Evolutionary conservation across 169 alveolate genomes (phyloP).

Genomic region (Condylostoma magnum): DNA sequence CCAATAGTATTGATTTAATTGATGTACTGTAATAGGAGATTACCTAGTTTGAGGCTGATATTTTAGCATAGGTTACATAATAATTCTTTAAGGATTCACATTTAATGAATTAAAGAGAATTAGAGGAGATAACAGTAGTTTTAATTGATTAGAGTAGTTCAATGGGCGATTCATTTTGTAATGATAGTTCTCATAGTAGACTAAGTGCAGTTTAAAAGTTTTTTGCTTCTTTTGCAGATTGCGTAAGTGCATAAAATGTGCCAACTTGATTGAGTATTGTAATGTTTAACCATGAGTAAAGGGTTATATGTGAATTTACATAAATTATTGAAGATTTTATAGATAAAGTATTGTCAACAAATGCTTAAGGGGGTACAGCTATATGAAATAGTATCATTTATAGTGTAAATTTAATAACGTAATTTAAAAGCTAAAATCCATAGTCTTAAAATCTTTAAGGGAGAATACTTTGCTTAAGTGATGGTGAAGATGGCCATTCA

Average conservation of each 20-base stretch:
- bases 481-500: conserved; percentile 18
- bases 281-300: not conserved
- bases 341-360: not conserved
- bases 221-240: conserved; percentile 9
- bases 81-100: not conserved
- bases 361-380: not conserved
- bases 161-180: not conserved
- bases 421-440: not conserved
- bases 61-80: conserved; percentile 8
- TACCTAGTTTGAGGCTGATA: not conserved
- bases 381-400: not conserved
- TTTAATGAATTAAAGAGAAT: not conserved
- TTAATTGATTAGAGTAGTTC: conserved; percentile 20
- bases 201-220: not conserved
- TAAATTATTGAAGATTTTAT: not conserved
- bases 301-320: conserved; percentile 2
- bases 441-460: not conserved
- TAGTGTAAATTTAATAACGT: not conserved
- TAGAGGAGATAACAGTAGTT: conserved; percentile 6
- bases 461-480: conserved; percentile 24
- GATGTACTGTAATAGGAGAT: not conserved
- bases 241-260: not conserved
- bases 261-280: not conserved
- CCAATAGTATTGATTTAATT: conserved; percentile 25
- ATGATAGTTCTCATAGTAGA: not conserved